These are phyloP conservation scores for Blepharisma japonicum DNA, from an alignment of 73 alveolate species.

Conservation along the genomic window DNA sequence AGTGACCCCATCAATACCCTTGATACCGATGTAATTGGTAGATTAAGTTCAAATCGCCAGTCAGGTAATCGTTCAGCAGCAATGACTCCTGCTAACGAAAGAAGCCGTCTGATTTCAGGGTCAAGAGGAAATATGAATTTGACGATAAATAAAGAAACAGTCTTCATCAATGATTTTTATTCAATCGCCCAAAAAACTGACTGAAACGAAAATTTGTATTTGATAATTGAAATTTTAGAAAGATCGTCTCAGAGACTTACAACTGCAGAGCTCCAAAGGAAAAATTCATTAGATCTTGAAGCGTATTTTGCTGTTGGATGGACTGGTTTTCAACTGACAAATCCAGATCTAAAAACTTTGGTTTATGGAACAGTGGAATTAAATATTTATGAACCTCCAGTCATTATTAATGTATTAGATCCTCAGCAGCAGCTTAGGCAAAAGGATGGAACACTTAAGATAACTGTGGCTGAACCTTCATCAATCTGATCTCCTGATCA, in stretches of 20 bases:
- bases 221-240: slow-evolving; percentile 15
- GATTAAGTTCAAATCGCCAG: not conserved
- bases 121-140: not conserved
- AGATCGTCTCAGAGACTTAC: not conserved
- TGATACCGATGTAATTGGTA: slow-evolving; percentile 3
- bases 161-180: slow-evolving; percentile 9
- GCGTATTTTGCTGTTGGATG: slow-evolving; percentile 20
- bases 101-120: not conserved
- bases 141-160: not conserved
- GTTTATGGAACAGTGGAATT: slow-evolving; percentile 5
- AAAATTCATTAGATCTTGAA: not conserved
- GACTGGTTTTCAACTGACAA: not conserved
- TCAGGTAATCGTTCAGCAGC: not conserved
- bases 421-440: not conserved
- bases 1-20: slow-evolving; percentile 45
- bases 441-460: not conserved
- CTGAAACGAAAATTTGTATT: slow-evolving; percentile 8
- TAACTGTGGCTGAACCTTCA: slow-evolving; percentile 10
- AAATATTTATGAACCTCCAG: slow-evolving; percentile 30
- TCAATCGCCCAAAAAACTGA: not conserved
- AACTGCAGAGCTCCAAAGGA: not conserved
- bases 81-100: not conserved
- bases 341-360: not conserved
- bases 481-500: slow-evolving; percentile 15
- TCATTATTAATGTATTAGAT: too few relatives aligned